These are phyloP conservation scores for Boletellus sp. DNA, from an alignment of 768 basidiomycete genomes.

Conservation along the genomic window DNA sequence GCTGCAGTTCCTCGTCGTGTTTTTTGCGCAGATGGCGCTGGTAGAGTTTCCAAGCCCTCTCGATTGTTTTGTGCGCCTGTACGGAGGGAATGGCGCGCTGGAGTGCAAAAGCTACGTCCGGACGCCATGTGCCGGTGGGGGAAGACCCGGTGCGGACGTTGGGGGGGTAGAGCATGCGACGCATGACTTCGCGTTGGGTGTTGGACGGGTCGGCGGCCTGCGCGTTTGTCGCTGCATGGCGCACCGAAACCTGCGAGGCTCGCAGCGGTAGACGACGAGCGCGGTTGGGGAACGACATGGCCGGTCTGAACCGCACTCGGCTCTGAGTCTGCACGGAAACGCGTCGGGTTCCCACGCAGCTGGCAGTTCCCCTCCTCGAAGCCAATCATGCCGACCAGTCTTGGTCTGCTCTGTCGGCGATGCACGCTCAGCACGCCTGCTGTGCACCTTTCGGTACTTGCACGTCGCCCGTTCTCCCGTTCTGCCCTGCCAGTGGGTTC, in stretches of 20 bases:
- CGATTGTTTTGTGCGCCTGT: conserved; percentile 90
- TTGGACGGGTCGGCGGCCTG: conserved; percentile 38
- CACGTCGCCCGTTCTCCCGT: conserved; percentile 40
- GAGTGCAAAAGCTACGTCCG: conserved; percentile 71
- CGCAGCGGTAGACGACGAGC: conserved; percentile 34
- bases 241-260: conserved; percentile 34
- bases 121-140: conserved; percentile 82
- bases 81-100: conserved; percentile 82
- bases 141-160: conserved; percentile 67
- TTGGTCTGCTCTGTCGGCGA: conserved; percentile 25
- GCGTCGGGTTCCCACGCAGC: conserved; percentile 23
- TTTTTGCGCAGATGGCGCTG: conserved; percentile 68
- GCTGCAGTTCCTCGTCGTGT: conserved; percentile 61
- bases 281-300: conserved; percentile 41
- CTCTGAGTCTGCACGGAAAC: background rate
- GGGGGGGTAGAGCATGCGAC: conserved; percentile 75
- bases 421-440: conserved; percentile 7
- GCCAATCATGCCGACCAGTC: conserved; percentile 24
- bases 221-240: conserved; percentile 38
- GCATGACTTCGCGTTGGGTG: conserved; percentile 68
- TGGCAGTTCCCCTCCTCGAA: background rate
- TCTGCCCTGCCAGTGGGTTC: conserved; percentile 6
- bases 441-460: background rate
- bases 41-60: conserved; percentile 85
- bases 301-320: background rate